Evolutionary conservation across 2,329 filamentous ascomycete species (phyloP).

Genomic region (Lachnellula hyalina): DNA sequence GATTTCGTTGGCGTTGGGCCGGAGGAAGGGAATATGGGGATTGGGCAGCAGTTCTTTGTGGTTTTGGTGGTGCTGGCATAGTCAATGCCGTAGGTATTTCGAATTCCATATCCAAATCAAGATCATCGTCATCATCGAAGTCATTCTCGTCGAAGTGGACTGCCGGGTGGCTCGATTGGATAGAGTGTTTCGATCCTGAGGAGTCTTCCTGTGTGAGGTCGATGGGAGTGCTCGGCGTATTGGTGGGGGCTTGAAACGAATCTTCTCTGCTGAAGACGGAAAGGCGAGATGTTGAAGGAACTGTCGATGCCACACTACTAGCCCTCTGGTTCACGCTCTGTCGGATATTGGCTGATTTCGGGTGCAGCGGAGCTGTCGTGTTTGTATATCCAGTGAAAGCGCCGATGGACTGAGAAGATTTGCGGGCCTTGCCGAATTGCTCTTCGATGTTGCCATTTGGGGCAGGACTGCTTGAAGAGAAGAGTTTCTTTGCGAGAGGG

Average conservation of each 20-base stretch:
- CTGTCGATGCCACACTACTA: not conserved
- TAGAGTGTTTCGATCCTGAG: constrained; percentile 21
- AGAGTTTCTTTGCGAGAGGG: constrained; percentile 42
- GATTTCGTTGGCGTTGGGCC: not conserved
- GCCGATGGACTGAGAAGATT: constrained; percentile 32
- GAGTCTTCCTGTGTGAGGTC: constrained; percentile 32
- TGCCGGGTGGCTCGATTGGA: constrained; percentile 7
- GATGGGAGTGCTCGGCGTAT: constrained; percentile 33
- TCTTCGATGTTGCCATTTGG: constrained; percentile 44
- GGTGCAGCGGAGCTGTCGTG: constrained; percentile 18
- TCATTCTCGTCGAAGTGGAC: constrained; percentile 72
- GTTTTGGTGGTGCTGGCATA: constrained; percentile 36
- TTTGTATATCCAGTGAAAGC: constrained; percentile 32
- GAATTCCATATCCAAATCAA: constrained; percentile 62
- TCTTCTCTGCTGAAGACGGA: constrained; percentile 38
- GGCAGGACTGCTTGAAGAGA: constrained; percentile 52
- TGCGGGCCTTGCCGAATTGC: constrained; percentile 42
- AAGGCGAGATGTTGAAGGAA: constrained; percentile 35
- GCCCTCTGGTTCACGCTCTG: constrained; percentile 9
- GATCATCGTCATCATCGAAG: constrained; percentile 76
- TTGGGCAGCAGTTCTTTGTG: constrained; percentile 26
- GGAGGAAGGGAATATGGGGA: constrained; percentile 14
- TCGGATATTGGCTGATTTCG: constrained; percentile 22
- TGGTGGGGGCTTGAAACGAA: constrained; percentile 39
- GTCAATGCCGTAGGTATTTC: constrained; percentile 17